Conservation (phyloP, 164 flowering plant genomes). For the Houttuynia cordata region DNA sequence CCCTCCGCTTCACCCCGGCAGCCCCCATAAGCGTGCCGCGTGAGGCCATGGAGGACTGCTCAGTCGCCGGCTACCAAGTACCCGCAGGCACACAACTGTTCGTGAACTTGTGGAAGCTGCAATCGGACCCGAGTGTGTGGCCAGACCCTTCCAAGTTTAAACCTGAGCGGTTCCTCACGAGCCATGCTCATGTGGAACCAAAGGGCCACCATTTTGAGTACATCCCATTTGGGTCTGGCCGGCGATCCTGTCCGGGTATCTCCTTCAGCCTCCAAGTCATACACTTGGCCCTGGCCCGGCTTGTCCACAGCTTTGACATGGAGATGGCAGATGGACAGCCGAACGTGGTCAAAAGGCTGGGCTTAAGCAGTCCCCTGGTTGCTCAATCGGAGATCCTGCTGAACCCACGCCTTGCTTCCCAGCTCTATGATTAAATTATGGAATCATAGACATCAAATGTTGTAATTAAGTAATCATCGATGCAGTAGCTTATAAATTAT, state of each 20-base stretch:
- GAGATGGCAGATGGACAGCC: not conserved
- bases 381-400: not conserved
- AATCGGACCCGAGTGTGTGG: slow-evolving; percentile 8
- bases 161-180: slow-evolving; percentile 9
- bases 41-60: slow-evolving; percentile 1
- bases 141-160: slow-evolving; percentile 3
- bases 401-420: not conserved
- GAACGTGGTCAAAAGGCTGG: not conserved
- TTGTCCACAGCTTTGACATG: slow-evolving; percentile 7
- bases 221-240: slow-evolving; percentile 62
- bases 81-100: slow-evolving; percentile 3
- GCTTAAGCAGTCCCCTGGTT: not conserved
- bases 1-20: slow-evolving; percentile 1
- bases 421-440: not conserved
- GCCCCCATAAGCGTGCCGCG: not conserved
- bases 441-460: no score
- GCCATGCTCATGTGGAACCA: slow-evolving; percentile 1
- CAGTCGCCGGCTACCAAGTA: not conserved
- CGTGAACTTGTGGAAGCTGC: slow-evolving; percentile 8
- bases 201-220: slow-evolving; percentile 55
- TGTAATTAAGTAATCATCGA: no score
- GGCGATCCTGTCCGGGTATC: slow-evolving; percentile 73
- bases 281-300: slow-evolving; percentile 8
- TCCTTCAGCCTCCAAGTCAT: slow-evolving; percentile 46
- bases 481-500: no score